Base-by-base conservation (phyloP, 345 rosid species). In the Eucalyptus melliodora region DNA sequence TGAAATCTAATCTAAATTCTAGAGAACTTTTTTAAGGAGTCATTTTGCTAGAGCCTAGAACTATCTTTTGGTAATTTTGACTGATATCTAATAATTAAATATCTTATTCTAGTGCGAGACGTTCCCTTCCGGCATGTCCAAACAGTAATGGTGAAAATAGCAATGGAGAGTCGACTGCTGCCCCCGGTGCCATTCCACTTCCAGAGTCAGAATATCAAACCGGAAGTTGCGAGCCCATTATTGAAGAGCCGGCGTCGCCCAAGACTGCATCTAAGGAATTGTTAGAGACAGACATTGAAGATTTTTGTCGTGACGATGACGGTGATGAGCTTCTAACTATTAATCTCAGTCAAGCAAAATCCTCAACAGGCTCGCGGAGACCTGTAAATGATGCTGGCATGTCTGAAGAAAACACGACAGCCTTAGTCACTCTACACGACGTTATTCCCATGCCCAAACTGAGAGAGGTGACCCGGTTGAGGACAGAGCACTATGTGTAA, bases 401-500 rank as follows among this genome's bases (percentile, higher is more conserved):
- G 89, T 90, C 45, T 77, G 90, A 91, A 77, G 91, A 94, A 6
- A 51, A 89, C 88, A 94, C 95, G 16, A 93, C 88, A 88, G 94
- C 95, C 44, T 88, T 97, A 49, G 95, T 94, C 17, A 87, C 92
- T 86, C 50, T 95, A 67, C 87, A 92, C 89, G 94, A 95, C 7
- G 95, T 94, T 42, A 90, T 95, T 11, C 94, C 97, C 19, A 50
- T 87, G 17, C 89, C 88, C 14, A 94, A 93, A 89, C 88, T 94
- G 40, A 96, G 94, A 90, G 87, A 83, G 10, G 87, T 86, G 50
- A 87, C 91, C 31, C 93, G 94, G 26, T 86, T 96, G 87, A 90
- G 96, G 89, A 94, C 97, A 1, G 95, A 95, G 87, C 97, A 96
- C 89, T 90, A 90, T 6, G 98, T 95, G 98, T 97, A 92, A 95